Base-by-base conservation (phyloP, 2,329 filamentous ascomycete genomes). In the Nothomitra cinnamomea region DNA sequence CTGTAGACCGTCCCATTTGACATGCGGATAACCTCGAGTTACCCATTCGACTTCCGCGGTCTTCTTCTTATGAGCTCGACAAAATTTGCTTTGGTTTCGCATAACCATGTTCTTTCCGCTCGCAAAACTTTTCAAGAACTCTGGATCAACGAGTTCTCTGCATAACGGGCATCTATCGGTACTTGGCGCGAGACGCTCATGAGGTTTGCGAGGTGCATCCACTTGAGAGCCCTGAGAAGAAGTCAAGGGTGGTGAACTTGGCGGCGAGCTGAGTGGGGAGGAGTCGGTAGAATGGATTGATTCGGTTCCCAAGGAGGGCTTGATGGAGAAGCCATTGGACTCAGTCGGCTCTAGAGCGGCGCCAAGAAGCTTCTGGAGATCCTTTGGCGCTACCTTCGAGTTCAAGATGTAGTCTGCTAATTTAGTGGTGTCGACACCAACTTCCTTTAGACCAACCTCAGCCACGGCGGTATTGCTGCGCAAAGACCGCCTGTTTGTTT, bases 1-100 rank as follows among this genome's bases (percentile, higher is more conserved):
- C 17, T 79, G 72, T 22, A 94, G 71, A 0, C 58, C 61, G 1
- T 67, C 64, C 86, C 87, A 94, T 55, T 86, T 68, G 52, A 94
- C 83, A 0, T 67, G 64, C 0, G 87, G 87, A 63, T 90, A 92
- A 0, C 76, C 74, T 43, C 70, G 74, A 13, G 71, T 63, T 8
- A 59, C 55, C 70, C 75, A 78, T 54, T 73, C 66, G 17, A 65
- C 56, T 58, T 67, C 59, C 55, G 81, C 82, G 1, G 75, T 69
- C 28, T 69, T 67, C 55, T 70, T 73, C 60, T 76, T 78, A 68
- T 87, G 84, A 6, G 71, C 67, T 43, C 72, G 70, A 64, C 83
- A 87, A 64, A 87, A 86, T 17, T 66, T 69, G 19, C 72, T 69
- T 63, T 86, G 80, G 60, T 76, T 70, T 32, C 53, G 53, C 13